A percentile compares a stretch with the other conserved stretches of the same genome.
Evolutionary conservation across 345 rosid genomes (phyloP).

Genomic region (Gynandropsis gynandra): DNA sequence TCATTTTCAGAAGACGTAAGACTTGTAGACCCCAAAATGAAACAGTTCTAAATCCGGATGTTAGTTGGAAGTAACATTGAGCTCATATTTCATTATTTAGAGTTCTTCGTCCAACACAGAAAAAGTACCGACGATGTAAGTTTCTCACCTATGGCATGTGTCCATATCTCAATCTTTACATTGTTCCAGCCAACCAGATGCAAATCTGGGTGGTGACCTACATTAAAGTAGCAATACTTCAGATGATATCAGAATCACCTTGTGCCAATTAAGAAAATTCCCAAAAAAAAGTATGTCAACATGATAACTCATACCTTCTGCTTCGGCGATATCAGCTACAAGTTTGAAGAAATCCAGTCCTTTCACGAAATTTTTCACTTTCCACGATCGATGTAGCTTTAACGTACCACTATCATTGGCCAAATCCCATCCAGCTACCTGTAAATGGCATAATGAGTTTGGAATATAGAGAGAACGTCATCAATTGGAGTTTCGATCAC

Average conservation of each 20-base stretch:
- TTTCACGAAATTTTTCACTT: slow-evolving; percentile 67
- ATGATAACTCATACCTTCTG: slow-evolving; percentile 49
- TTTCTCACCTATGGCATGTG: slow-evolving; percentile 80
- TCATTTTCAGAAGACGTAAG: too few relatives aligned
- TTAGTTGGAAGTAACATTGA: neutral
- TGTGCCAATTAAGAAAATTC: neutral
- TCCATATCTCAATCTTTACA: slow-evolving; percentile 85
- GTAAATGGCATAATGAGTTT: neutral
- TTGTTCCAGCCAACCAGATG: slow-evolving; percentile 98
- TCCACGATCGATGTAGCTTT: slow-evolving; percentile 70
- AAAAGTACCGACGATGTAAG: neutral
- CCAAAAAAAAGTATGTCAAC: neutral
- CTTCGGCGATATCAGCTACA: slow-evolving; percentile 74
- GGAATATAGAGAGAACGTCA: neutral
- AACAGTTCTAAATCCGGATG: too few relatives aligned
- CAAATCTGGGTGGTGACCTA: slow-evolving; percentile 98
- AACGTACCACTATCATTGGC: slow-evolving; percentile 56
- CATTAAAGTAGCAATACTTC: slow-evolving; percentile 19
- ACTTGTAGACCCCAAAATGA: too few relatives aligned
- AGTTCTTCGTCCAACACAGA: neutral
- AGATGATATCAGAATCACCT: slow-evolving; percentile 2
- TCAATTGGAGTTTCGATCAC: slow-evolving; percentile 4
- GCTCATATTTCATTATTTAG: slow-evolving; percentile 10
- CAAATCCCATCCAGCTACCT: slow-evolving; percentile 84
- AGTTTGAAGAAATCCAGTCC: slow-evolving; percentile 77